Percentiles rank a stretch among this genome's conserved stretches.
phyloP scores from a whole-genome alignment of 495 filamentous ascomycete genomes.

The Aspergillus indologenus region DNA sequence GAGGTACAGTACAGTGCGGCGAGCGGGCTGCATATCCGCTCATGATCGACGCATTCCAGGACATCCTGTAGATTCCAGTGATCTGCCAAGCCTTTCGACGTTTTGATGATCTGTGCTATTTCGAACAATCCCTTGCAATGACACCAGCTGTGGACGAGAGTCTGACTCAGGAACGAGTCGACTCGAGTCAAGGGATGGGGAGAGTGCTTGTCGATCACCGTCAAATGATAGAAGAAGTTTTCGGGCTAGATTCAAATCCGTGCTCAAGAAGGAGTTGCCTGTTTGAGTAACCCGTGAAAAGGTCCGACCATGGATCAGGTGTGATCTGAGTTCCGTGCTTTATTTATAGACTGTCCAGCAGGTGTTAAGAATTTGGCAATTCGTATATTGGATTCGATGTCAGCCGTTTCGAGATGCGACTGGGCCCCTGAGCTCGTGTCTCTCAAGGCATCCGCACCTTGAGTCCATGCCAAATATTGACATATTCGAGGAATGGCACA shows the following conservation, averaged over 20 bases:
- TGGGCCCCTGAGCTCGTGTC: too few relatives aligned
- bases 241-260: background rate
- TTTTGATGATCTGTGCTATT: background rate
- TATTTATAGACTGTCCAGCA: background rate
- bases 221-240: background rate
- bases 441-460: too few relatives aligned
- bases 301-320: slow-evolving; percentile 15
- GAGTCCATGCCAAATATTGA: too few relatives aligned
- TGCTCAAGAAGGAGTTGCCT: slow-evolving; percentile 4
- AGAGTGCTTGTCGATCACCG: background rate
- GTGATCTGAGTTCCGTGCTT: slow-evolving; percentile 2
- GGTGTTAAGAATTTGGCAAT: background rate
- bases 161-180: background rate
- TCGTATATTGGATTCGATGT: too few relatives aligned
- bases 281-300: slow-evolving; percentile 12
- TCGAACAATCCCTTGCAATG: slow-evolving; percentile 10
- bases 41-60: slow-evolving; percentile 8
- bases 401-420: too few relatives aligned
- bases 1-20: slow-evolving; percentile 1
- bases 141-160: background rate
- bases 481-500: too few relatives aligned
- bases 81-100: slow-evolving; percentile 8
- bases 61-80: slow-evolving; percentile 1
- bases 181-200: background rate
- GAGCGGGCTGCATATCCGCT: background rate